Percentiles rank a stretch among this genome's conserved stretches.
These are phyloP conservation scores for Chamaenerion angustifolium DNA, from an alignment of 345 rosid species.

Conservation along the genomic window DNA sequence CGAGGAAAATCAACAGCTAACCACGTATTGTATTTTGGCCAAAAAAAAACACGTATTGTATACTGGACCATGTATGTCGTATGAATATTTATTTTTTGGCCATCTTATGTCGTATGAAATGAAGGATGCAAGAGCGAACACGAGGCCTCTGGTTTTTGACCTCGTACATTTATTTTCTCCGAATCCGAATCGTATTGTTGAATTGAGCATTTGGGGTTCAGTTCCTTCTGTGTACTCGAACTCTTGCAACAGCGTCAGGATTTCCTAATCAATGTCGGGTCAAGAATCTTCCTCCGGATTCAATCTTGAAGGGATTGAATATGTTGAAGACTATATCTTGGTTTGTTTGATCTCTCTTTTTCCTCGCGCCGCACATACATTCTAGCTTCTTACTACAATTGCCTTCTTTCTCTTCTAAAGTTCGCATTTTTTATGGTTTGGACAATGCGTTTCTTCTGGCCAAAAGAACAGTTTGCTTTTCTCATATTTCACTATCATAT, in stretches of 20 bases:
- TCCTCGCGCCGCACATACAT: not conserved
- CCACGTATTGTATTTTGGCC: no score
- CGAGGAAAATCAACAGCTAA: no score
- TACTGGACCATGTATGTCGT: conserved; percentile 42
- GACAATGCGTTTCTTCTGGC: no score
- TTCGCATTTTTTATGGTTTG: no score
- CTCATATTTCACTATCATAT: no score
- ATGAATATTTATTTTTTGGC: no score
- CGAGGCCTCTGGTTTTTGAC: conserved; percentile 12
- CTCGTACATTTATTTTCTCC: not conserved
- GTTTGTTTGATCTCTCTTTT: conserved; percentile 17
- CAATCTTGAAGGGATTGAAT: conserved; percentile 36
- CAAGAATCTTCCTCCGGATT: conserved; percentile 26
- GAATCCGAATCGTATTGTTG: no score
- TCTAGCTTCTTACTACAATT: not conserved
- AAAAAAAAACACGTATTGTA: conserved; percentile 38
- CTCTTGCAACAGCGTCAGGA: not conserved
- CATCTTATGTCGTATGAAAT: conserved; percentile 6
- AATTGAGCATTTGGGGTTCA: no score
- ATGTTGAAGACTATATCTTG: conserved; percentile 49
- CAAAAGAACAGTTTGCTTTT: no score
- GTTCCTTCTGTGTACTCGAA: conserved; percentile 6
- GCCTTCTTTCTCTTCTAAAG: not conserved
- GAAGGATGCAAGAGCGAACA: conserved; percentile 29
- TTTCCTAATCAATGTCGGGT: conserved; percentile 25